Base-by-base conservation (phyloP, 2,329 filamentous ascomycete genomes). In the Pseudofabraea citricarpa region DNA sequence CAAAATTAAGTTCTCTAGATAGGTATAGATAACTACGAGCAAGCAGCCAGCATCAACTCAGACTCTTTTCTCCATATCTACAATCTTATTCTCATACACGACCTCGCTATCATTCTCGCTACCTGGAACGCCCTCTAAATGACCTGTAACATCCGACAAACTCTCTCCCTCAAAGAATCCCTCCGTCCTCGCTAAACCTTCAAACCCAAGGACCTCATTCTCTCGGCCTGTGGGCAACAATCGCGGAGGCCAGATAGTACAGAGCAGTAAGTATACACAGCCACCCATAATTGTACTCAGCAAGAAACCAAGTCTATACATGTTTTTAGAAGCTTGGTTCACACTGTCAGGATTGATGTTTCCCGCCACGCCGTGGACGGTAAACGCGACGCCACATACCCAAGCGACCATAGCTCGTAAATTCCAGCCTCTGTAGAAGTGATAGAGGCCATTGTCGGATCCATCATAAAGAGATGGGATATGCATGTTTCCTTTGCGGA, bases 241-340 rank as follows among this genome's bases (percentile, higher is more conserved):
- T 21, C 36, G 43, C 18, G 47, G 48, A 22, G 54, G 51, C 44
- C 47, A 54, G 22, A 54, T 40, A 24, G 44, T 19, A 36, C 42
- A 63, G 47, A 56, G 22, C 9, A 58, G 27, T 16, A 53, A 56
- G 43, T 63, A 65, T 2, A 64, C 46, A 1, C 50, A 41, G 6
- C 54, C 56, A 2, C 56, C 56, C 22, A 57, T 60, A 13, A 52
- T 44, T 29, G 64, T 59, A 2, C 59, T 62, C 26, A 64, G 49
- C 2, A 64, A 22, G 51, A 60, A 65, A 6, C 60, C 60, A 41
- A 64, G 55, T 40, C 61, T 59, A 41, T 64, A 65, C 56, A 65
- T 63, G 32, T 64, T 50, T 37, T 60, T 58, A 24, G 53, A 55
- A 7, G 51, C 59, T 19, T 55, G 48, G 29, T 55, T 59, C 20